phyloP scores from a whole-genome alignment of 2,329 filamentous ascomycete genomes.

The Aspergillus texensis region DNA sequence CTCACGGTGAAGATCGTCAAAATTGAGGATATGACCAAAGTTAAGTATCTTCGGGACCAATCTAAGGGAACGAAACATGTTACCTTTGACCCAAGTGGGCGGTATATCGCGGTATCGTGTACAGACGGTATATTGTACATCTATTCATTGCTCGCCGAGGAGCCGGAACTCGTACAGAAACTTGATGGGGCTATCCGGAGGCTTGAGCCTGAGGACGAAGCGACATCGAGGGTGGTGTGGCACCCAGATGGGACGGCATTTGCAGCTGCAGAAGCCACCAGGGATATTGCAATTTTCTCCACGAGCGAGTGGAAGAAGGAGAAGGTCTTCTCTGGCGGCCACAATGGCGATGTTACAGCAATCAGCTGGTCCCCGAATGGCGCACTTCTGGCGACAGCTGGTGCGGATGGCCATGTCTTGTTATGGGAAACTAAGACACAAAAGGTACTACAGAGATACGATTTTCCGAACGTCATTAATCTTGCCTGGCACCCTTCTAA shows the following conservation, averaged over 20 bases:
- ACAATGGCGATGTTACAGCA: constrained; percentile 82
- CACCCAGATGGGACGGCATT: constrained; percentile 94
- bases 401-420: constrained; percentile 51
- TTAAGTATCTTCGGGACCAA: constrained; percentile 82
- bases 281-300: constrained; percentile 86
- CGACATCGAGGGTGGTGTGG: constrained; percentile 77
- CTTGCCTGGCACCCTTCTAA: constrained; percentile 88
- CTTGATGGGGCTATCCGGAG: constrained; percentile 83
- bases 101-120: constrained; percentile 76
- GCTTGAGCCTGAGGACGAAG: constrained; percentile 75
- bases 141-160: constrained; percentile 77
- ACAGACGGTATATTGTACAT: constrained; percentile 88
- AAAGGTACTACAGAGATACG: constrained; percentile 73
- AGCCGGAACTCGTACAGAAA: constrained; percentile 79
- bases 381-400: constrained; percentile 72
- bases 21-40: constrained; percentile 72
- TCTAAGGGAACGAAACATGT: constrained; percentile 87
- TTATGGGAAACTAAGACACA: constrained; percentile 93
- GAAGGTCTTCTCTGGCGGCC: constrained; percentile 74
- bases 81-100: constrained; percentile 79
- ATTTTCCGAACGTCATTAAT: constrained; percentile 82
- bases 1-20: constrained; percentile 87
- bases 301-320: constrained; percentile 87
- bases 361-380: constrained; percentile 95
- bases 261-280: constrained; percentile 77